These are phyloP conservation scores for Symbiotaphrina buchneri DNA, from an alignment of 495 filamentous ascomycete genomes.

Conservation along the genomic window DNA sequence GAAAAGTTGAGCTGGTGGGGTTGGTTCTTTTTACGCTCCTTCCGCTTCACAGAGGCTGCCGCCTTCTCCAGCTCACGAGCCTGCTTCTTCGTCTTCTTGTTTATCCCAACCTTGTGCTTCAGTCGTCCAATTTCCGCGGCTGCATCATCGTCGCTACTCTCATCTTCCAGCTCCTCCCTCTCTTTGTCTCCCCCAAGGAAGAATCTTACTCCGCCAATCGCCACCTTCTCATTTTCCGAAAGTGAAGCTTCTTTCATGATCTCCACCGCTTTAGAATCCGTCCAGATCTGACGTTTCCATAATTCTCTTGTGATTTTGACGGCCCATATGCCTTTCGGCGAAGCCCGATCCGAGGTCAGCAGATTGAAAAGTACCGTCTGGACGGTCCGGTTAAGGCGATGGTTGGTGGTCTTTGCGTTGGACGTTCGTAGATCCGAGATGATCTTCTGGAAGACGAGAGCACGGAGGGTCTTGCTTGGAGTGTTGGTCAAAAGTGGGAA, in stretches of 20 bases:
- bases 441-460: conserved; percentile 74
- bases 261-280: conserved; percentile 68
- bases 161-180: conserved; percentile 75
- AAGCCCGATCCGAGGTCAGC: conserved; percentile 60
- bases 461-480: conserved; percentile 65
- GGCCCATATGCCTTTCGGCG: conserved; percentile 79
- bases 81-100: conserved; percentile 89
- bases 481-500: conserved; percentile 82
- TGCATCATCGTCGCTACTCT: conserved; percentile 60
- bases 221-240: conserved; percentile 72
- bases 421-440: conserved; percentile 68
- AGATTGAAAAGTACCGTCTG: conserved; percentile 86
- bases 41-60: conserved; percentile 46
- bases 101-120: conserved; percentile 68
- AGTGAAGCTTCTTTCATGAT: conserved; percentile 83
- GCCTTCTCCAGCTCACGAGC: conserved; percentile 58
- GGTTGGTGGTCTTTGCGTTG: conserved; percentile 70
- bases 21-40: conserved; percentile 70
- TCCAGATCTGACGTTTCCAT: conserved; percentile 80
- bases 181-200: conserved; percentile 93
- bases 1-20: conserved; percentile 88
- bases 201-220: conserved; percentile 69
- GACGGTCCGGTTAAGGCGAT: conserved; percentile 76
- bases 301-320: conserved; percentile 73
- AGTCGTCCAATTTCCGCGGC: conserved; percentile 57